phyloP scores from a whole-genome alignment of 805 yeast genomes.

The Yarrowia deformans region DNA sequence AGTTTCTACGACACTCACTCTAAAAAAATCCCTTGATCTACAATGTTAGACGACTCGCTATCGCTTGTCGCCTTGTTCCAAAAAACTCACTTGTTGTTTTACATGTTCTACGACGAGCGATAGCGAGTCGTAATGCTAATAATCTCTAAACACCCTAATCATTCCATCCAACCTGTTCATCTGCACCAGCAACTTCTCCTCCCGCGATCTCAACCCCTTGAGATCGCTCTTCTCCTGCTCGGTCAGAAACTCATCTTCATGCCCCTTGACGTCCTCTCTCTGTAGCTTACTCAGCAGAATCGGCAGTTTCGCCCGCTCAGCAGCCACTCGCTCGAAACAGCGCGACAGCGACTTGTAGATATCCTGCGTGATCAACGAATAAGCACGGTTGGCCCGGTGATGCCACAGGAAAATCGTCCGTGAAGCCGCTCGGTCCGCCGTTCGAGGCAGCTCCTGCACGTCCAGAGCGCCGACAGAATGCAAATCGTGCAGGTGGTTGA shows the following conservation, averaged over 20 bases:
- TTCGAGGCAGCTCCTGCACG: slow-evolving; percentile 91
- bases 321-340: slow-evolving; percentile 49
- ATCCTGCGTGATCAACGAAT: slow-evolving; percentile 57
- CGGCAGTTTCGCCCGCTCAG: slow-evolving; percentile 63
- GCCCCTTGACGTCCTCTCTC: slow-evolving; percentile 88
- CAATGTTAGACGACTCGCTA: too few relatives aligned
- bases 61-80: too few relatives aligned
- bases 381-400: slow-evolving; percentile 63
- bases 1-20: too few relatives aligned
- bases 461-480: slow-evolving; percentile 77
- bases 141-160: slow-evolving; percentile 53
- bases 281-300: slow-evolving; percentile 79
- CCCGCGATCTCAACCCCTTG: slow-evolving; percentile 55
- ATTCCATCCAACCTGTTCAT: slow-evolving; percentile 50
- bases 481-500: slow-evolving; percentile 72
- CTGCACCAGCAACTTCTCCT: slow-evolving; percentile 49
- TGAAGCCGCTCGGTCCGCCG: slow-evolving; percentile 89
- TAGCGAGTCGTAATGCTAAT: slow-evolving; percentile 41
- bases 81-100: too few relatives aligned
- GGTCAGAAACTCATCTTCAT: slow-evolving; percentile 74
- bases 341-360: slow-evolving; percentile 59
- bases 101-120: too few relatives aligned
- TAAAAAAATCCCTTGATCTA: too few relatives aligned
- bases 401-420: slow-evolving; percentile 85
- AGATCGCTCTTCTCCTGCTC: slow-evolving; percentile 79